These are phyloP conservation scores for Zizania latifolia DNA, from an alignment of 176 grass and related monocot species.

Conservation along the genomic window DNA sequence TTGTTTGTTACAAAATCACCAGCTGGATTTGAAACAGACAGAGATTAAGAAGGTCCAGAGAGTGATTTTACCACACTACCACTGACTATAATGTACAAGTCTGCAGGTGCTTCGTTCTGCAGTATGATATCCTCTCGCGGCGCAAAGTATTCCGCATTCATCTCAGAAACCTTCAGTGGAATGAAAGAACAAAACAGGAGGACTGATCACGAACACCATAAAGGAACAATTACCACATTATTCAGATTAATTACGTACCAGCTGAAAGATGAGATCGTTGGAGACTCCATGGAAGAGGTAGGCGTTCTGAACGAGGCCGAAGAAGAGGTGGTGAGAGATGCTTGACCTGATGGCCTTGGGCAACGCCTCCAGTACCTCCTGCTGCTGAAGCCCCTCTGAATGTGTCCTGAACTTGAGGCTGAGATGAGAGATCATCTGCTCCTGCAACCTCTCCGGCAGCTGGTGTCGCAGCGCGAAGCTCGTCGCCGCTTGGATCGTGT, in stretches of 20 bases:
- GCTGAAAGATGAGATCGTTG: slow-evolving; percentile 70
- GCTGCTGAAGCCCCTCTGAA: slow-evolving; percentile 76
- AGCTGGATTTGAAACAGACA: neutral
- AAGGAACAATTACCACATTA: neutral
- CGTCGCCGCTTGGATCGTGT: slow-evolving; percentile 62
- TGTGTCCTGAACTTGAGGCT: slow-evolving; percentile 83
- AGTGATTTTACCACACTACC: slow-evolving; percentile 62
- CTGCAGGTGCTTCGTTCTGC: slow-evolving; percentile 72
- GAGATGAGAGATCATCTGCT: slow-evolving; percentile 84
- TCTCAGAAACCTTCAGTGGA: slow-evolving; percentile 63
- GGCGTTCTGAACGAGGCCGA: slow-evolving; percentile 48
- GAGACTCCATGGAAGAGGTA: slow-evolving; percentile 77
- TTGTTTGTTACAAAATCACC: neutral
- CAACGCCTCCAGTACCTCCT: slow-evolving; percentile 60
- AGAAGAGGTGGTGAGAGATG: slow-evolving; percentile 87
- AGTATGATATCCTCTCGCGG: slow-evolving; percentile 78
- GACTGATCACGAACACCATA: neutral
- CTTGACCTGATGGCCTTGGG: slow-evolving; percentile 82
- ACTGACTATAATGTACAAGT: slow-evolving; percentile 79
- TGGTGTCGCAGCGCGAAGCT: slow-evolving; percentile 63
- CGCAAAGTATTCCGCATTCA: slow-evolving; percentile 81
- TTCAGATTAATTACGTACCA: slow-evolving; percentile 36
- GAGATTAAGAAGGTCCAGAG: neutral
- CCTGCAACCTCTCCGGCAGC: slow-evolving; percentile 53
- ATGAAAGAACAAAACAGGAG: neutral